Base-by-base conservation (phyloP, 345 rosid genomes). In the Camelina neglecta region DNA sequence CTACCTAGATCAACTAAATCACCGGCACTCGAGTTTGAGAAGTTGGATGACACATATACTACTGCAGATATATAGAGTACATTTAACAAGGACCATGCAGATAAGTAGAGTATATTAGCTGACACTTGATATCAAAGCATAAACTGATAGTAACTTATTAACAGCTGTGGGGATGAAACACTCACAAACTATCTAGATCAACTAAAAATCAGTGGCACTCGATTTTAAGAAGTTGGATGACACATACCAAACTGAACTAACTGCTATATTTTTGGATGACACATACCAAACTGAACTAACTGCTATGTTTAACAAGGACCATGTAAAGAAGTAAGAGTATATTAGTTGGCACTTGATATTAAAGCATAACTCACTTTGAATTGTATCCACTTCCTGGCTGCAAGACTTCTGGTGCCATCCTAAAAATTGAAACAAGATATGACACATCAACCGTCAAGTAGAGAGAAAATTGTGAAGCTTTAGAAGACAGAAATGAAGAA, bases 401-500 rank as follows among this genome's bases (percentile, higher is more conserved):
- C 94, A 95, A 86, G 76, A 95, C 99, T 84, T 95, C 99, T 18
- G 99, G 99, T 44, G 99, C 99, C 99, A 95, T 95, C 99, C 99
- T 95, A 79, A 71, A 83, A 83, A 68, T 9, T 47, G 21, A 65
- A 41, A 72, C 39, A 75, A 50, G 65, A 72, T 60, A 18, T 16
- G 21, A 63, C 39, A 35, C 20, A 24, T 49, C 20, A 23, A 26
- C 13, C 12, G 10, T 47, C 38, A 5, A 63, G 72, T 62, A 45
- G 55, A 75, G 38, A 67, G 42, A 12, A 65, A 45, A 2, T 11
- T 15, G 31, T 20, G 74, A 60, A 65, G 67, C 58, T 49, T 5
- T 63, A 59, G 24, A 58, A 62, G 62, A 45, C 23, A 0, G 13
- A 74, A 53, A 10, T 12, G 33, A 51, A 67, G 75, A 39, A 67